phyloP scores from a whole-genome alignment of 176 grass and related monocot species.

The Musa schizocarpa region DNA sequence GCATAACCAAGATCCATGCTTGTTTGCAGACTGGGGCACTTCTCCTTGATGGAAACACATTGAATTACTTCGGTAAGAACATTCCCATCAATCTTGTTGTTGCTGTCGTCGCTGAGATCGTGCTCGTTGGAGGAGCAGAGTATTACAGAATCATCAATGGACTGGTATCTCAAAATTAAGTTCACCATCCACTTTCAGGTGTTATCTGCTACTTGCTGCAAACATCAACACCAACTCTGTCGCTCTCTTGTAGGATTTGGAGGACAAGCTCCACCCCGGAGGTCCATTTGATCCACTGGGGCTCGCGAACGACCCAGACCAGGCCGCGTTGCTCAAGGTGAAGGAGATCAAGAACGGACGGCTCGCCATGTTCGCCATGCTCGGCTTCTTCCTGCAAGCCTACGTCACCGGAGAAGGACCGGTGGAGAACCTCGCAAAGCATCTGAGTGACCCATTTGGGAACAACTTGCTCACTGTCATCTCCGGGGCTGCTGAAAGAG shows the following conservation, averaged over 20 bases:
- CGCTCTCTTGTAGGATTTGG: constrained; percentile 44
- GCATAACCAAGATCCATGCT: not conserved
- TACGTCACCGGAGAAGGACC: constrained; percentile 97
- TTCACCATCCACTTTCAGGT: not conserved
- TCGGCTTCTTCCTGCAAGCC: constrained; percentile 95
- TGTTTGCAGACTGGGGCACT: constrained; percentile 72
- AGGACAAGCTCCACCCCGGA: constrained; percentile 86
- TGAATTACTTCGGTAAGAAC: constrained; percentile 95
- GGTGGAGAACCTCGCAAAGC: constrained; percentile 79
- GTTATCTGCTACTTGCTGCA: no score
- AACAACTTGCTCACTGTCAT: constrained; percentile 99
- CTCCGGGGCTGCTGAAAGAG: constrained; percentile 73
- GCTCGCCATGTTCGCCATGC: constrained; percentile 93
- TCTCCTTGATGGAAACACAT: constrained; percentile 95
- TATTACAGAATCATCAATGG: constrained; percentile 97
- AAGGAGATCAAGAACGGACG: constrained; percentile 99
- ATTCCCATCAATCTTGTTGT: constrained; percentile 91
- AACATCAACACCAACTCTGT: no score
- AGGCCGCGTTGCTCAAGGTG: constrained; percentile 87
- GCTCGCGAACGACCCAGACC: constrained; percentile 73
- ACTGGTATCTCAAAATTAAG: constrained; percentile 31
- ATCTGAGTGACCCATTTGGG: constrained; percentile 96
- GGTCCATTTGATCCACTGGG: constrained; percentile 94
- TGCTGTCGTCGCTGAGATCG: constrained; percentile 63
- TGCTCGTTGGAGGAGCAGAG: constrained; percentile 88